These are phyloP conservation scores for Cocos nucifera DNA, from an alignment of 176 grass and related monocot genomes.

Conservation along the genomic window DNA sequence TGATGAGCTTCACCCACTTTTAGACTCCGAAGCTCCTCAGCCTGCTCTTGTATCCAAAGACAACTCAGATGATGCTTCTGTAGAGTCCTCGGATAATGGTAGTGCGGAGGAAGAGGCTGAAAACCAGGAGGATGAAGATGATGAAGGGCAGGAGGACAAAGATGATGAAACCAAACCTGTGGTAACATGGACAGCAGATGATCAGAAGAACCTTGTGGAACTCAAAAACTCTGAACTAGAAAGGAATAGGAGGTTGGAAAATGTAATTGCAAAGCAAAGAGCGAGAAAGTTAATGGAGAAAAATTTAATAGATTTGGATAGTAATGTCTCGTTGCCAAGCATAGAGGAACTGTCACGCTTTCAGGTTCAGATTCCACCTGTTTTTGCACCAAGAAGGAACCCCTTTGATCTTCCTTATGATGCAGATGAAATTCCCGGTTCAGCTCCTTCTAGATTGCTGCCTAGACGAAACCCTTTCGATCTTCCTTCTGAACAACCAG, in stretches of 20 bases:
- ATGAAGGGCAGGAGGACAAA: conserved; percentile 5
- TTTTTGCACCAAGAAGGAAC: conserved; percentile 40
- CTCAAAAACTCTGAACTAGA: conserved; percentile 23
- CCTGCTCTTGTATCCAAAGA: conserved; percentile 17
- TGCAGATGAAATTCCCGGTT: conserved; percentile 50
- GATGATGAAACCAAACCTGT: conserved; percentile 9
- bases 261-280: conserved; percentile 21
- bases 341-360: conserved; percentile 31
- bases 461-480: conserved; percentile 35
- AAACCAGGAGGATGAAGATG: not conserved
- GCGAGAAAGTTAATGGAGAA: conserved; percentile 13
- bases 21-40: conserved; percentile 16
- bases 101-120: conserved; percentile 23
- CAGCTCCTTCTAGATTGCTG: conserved; percentile 35
- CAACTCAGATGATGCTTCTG: conserved; percentile 12
- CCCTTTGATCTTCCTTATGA: conserved; percentile 44
- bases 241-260: conserved; percentile 17
- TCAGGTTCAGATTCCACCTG: conserved; percentile 12
- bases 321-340: conserved; percentile 25
- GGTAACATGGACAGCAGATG: not conserved
- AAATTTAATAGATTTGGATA: conserved; percentile 36
- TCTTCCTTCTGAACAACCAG: conserved; percentile 14
- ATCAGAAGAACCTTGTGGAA: conserved; percentile 20
- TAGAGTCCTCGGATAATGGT: conserved; percentile 9
- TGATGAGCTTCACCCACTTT: conserved; percentile 39